Base-by-base conservation (phyloP, 2,329 filamentous ascomycete genomes). In the Bipolaris victoriae region DNA sequence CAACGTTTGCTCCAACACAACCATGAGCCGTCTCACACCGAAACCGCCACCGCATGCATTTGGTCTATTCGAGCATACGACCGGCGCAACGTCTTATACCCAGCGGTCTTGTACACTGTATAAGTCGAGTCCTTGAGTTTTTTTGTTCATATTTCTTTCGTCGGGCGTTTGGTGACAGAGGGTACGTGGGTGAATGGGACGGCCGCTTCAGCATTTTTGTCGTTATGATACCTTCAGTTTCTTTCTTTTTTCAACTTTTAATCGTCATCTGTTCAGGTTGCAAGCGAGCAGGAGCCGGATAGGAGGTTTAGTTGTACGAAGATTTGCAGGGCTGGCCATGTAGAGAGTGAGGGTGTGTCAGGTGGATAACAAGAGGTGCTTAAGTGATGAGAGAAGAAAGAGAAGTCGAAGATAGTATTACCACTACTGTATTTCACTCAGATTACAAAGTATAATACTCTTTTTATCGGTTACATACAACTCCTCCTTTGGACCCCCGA, bases 351-450 rank as follows among this genome's bases (percentile, higher is more conserved):
- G 64, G 55, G 31, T 52, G 10, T 33, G 36, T 7, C 10, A 9
- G 13, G 20, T 22, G 33, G 15, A n/a, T 65, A 62, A 22, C 22
- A 49, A 16, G 46, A 29, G n/a, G 9, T 20, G 20, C 2, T 60
- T 31, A 70, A 63, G 15, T 63, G 66, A 15, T 65, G 68, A 29
- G 71, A 69, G 5, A 70, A 24, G 56, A 13, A 68, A 68, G 55
- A 70, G 72, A 24, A 69, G 68, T 61, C 68, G 69, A 7, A 74
- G 64, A 39, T 37, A 39, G 16, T 29, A 26, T 39, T 49, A 49
- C 9, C 6, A 39, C 15, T 29, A 49, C 35, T 47, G 20, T 36
- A 29, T 46, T 46, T 33, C 26, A 33, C 26, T 46, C 43, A 29
- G 29, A 46, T 16, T 20, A 46, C 26, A 33, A 6, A 13, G 20